Conservation (phyloP, 495 filamentous ascomycete species). For the Xylaria venustula region DNA sequence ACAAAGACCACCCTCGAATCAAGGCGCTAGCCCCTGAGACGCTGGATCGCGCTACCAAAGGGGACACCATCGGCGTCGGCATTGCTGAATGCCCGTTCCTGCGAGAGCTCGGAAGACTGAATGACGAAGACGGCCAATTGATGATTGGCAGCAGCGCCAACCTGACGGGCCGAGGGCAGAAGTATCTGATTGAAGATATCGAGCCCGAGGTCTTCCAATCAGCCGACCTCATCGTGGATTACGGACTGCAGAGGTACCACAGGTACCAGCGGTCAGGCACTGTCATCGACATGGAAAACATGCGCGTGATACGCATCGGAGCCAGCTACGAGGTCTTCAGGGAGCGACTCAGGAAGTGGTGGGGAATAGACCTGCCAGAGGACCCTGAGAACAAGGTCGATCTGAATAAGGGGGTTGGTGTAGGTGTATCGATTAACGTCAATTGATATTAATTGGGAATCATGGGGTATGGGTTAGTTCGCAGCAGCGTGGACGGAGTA, state of each 20-base stretch:
- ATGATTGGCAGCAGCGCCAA: constrained; percentile 28
- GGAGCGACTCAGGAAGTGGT: constrained; percentile 19
- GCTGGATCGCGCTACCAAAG: constrained; percentile 18
- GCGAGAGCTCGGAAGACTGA: constrained; percentile 21
- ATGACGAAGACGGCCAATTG: constrained; percentile 16
- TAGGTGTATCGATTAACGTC: too few species aligned
- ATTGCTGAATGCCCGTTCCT: constrained; percentile 19
- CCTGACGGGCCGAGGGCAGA: neutral
- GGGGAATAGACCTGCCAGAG: constrained; percentile 11
- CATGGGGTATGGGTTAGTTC: too few species aligned
- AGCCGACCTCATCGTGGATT: constrained; percentile 32
- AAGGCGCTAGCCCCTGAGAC: neutral
- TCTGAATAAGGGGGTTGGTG: neutral
- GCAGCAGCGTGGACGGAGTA: too few species aligned
- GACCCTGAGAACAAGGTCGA: constrained; percentile 1
- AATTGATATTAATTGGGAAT: too few species aligned
- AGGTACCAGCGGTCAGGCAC: constrained; percentile 19
- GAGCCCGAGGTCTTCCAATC: constrained; percentile 15
- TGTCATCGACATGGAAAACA: constrained; percentile 24
- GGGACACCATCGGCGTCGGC: constrained; percentile 23
- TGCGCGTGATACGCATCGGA: constrained; percentile 28
- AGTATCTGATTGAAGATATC: neutral
- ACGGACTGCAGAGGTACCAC: constrained; percentile 28
- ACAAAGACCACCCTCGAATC: constrained; percentile 11
- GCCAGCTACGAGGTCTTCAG: constrained; percentile 26